A percentile compares a stretch with the other conserved stretches of the same genome.
phyloP scores from a whole-genome alignment of 1,284 basidiomycete species.

The Takashimella koratensis region DNA sequence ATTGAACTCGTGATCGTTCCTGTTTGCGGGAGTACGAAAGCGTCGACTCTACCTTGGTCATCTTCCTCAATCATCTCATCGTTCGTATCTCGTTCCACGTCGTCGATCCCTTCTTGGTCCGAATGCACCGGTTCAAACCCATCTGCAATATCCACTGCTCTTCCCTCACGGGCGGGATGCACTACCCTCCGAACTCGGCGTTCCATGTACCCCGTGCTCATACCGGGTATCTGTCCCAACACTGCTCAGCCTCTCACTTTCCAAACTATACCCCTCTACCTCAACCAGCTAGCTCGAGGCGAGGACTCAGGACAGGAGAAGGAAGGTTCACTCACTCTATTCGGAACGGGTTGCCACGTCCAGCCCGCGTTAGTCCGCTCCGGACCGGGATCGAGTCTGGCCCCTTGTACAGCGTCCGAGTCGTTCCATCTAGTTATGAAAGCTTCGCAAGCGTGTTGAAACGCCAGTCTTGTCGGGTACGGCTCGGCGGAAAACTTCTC shows the following conservation, averaged over 20 bases:
- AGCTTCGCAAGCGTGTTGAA: slow-evolving; percentile 3
- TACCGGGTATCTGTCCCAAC: not conserved
- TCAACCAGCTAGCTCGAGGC: too few species aligned
- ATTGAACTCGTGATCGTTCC: too few species aligned
- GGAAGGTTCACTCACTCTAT: too few species aligned
- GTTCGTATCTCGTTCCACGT: slow-evolving; percentile 9
- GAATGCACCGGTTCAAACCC: too few species aligned
- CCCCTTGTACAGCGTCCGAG: not conserved
- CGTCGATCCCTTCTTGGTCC: too few species aligned
- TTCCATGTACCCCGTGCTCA: not conserved
- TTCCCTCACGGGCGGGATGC: too few species aligned
- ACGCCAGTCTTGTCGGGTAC: slow-evolving; percentile 6
- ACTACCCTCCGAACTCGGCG: too few species aligned
- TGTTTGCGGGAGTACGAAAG: too few species aligned
- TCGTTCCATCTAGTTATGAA: slow-evolving; percentile 12
- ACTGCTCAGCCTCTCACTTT: too few species aligned
- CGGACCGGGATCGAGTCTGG: slow-evolving; percentile 8
- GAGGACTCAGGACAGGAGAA: too few species aligned
- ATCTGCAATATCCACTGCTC: too few species aligned
- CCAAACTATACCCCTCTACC: too few species aligned
- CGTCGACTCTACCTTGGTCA: not conserved
- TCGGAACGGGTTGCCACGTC: slow-evolving; percentile 16
- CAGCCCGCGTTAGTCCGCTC: slow-evolving; percentile 27
- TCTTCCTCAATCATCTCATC: slow-evolving; percentile 1
- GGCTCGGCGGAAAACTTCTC: slow-evolving; percentile 3